Evolutionary conservation across 345 rosid species (phyloP).

Genomic region (Pseudoturritis turrita): DNA sequence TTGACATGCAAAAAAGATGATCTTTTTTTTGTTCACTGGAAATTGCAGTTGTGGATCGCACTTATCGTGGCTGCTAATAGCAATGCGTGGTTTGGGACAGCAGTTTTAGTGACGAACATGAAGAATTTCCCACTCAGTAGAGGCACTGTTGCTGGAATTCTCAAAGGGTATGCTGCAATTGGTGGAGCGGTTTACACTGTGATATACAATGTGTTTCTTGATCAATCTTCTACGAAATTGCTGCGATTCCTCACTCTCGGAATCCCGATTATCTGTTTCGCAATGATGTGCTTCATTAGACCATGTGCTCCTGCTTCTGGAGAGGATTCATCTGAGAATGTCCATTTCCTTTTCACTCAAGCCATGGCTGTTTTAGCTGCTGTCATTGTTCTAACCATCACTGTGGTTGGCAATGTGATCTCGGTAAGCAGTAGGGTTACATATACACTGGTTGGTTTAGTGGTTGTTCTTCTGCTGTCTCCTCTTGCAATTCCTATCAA

Average conservation of each 20-base stretch:
- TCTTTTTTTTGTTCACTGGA: not conserved
- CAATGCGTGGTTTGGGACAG: conserved; percentile 83
- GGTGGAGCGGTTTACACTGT: conserved; percentile 74
- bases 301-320: conserved; percentile 78
- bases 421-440: conserved; percentile 39
- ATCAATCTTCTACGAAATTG: conserved; percentile 43
- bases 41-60: conserved; percentile 64
- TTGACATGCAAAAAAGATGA: not conserved
- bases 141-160: conserved; percentile 80
- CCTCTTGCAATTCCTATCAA: conserved; percentile 82
- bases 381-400: conserved; percentile 44
- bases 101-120: conserved; percentile 91
- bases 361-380: conserved; percentile 54
- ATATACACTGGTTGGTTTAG: conserved; percentile 44
- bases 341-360: conserved; percentile 63
- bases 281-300: conserved; percentile 63
- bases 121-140: conserved; percentile 82
- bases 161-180: conserved; percentile 75
- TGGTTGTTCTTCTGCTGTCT: conserved; percentile 51
- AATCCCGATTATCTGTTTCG: conserved; percentile 57
- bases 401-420: conserved; percentile 37
- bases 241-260: conserved; percentile 58
- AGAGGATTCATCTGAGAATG: conserved; percentile 72
- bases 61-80: conserved; percentile 67
- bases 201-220: conserved; percentile 47